Percentiles rank a stretch among this genome's conserved stretches.
phyloP scores from a whole-genome alignment of 2,329 filamentous ascomycete species.

The Apiospora saccharicola region DNA sequence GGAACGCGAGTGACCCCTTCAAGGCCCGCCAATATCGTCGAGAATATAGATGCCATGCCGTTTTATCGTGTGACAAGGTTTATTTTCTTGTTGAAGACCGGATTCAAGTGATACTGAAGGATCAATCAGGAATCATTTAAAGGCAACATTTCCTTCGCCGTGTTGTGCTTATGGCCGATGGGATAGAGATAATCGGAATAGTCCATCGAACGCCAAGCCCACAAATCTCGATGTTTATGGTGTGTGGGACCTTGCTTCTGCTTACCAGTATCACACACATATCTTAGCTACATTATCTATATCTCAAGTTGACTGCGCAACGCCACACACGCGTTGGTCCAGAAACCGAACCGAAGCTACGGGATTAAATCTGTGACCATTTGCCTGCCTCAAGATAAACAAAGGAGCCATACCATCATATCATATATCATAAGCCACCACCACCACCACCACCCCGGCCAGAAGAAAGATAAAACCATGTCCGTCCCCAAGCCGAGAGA shows the following conservation, averaged over 20 bases:
- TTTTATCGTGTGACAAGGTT: not conserved
- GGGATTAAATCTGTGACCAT: not conserved
- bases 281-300: not conserved
- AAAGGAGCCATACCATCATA: too few relatives aligned
- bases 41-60: conserved; percentile 2
- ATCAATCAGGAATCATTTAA: not conserved
- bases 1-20: not conserved
- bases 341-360: not conserved
- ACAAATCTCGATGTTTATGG: not conserved
- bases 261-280: not conserved
- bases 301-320: not conserved
- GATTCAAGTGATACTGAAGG: not conserved
- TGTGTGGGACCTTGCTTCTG: not conserved
- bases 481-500: not conserved
- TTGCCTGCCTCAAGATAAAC: not conserved
- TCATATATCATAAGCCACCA: too few relatives aligned
- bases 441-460: too few relatives aligned
- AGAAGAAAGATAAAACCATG: not conserved
- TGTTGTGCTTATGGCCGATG: not conserved
- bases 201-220: conserved; percentile 1
- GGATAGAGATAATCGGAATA: not conserved
- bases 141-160: not conserved
- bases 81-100: not conserved
- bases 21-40: not conserved
- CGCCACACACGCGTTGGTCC: not conserved